Conservation (phyloP, 257 asterid genomes). For the Lavandula angustifolia region DNA sequence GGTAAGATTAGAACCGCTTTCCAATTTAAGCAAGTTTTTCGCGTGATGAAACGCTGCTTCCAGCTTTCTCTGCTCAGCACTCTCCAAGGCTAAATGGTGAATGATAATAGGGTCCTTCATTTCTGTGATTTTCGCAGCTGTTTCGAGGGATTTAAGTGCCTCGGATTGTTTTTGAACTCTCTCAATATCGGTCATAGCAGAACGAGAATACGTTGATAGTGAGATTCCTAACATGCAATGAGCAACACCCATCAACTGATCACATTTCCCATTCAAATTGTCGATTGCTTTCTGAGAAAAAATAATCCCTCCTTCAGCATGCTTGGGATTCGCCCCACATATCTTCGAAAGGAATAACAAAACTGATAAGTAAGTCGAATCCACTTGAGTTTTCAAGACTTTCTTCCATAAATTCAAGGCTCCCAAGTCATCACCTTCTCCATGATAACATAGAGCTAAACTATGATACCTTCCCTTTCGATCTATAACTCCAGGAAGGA, state of each 20-base stretch:
- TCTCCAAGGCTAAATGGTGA: constrained; percentile 67
- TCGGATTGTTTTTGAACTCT: constrained; percentile 55
- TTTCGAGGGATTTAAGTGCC: constrained; percentile 69
- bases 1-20: constrained; percentile 59
- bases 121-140: constrained; percentile 55
- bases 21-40: constrained; percentile 59
- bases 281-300: constrained; percentile 67
- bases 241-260: constrained; percentile 58
- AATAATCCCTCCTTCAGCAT: constrained; percentile 61
- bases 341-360: constrained; percentile 68
- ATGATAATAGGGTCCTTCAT: constrained; percentile 60
- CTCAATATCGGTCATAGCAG: constrained; percentile 43
- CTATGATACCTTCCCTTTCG: constrained; percentile 53
- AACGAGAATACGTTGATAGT: constrained; percentile 56
- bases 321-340: constrained; percentile 49
- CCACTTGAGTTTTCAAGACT: constrained; percentile 46
- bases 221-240: constrained; percentile 66
- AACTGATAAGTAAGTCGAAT: constrained; percentile 46
- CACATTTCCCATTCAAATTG: constrained; percentile 53
- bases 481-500: constrained; percentile 71
- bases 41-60: constrained; percentile 71
- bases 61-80: constrained; percentile 90
- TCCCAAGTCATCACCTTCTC: constrained; percentile 59
- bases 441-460: constrained; percentile 82
- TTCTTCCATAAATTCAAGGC: constrained; percentile 72